These are phyloP conservation scores for Capronia americana DNA, from an alignment of 2,329 filamentous ascomycete species.

Conservation along the genomic window DNA sequence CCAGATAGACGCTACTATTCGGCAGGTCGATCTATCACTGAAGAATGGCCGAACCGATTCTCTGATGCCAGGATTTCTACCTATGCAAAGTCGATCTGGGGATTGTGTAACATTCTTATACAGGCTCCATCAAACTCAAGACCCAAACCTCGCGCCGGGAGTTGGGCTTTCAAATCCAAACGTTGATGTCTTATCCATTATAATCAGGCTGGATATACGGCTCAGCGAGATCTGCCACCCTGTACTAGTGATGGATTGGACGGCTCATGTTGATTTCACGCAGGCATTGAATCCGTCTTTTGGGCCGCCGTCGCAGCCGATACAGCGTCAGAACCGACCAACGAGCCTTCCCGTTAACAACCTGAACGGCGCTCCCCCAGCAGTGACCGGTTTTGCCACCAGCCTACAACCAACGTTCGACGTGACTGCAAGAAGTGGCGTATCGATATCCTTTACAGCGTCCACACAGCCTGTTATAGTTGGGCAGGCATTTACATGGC, in stretches of 20 bases:
- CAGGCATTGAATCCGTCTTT: slow-evolving; percentile 55
- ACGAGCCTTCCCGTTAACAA: slow-evolving; percentile 49
- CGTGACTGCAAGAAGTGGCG: slow-evolving; percentile 29
- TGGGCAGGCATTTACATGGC: slow-evolving; percentile 62
- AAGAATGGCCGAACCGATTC: slow-evolving; percentile 56
- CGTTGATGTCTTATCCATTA: slow-evolving; percentile 54
- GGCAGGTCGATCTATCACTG: slow-evolving; percentile 55
- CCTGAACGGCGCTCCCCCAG: slow-evolving; percentile 8
- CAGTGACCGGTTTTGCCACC: slow-evolving; percentile 31
- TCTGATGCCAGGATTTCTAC: slow-evolving; percentile 48
- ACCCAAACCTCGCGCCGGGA: slow-evolving; percentile 27
- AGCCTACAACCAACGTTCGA: slow-evolving; percentile 25
- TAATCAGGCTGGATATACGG: slow-evolving; percentile 52
- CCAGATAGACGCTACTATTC: slow-evolving; percentile 57
- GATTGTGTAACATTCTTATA: slow-evolving; percentile 66
- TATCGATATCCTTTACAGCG: slow-evolving; percentile 64
- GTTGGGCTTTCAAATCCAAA: slow-evolving; percentile 40
- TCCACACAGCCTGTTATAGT: slow-evolving; percentile 55
- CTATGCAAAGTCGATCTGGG: slow-evolving; percentile 56
- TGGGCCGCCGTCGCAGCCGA: slow-evolving; percentile 52
- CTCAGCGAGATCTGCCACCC: slow-evolving; percentile 51
- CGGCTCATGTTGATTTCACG: slow-evolving; percentile 57
- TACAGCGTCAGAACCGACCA: slow-evolving; percentile 55
- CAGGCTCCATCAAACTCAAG: slow-evolving; percentile 54
- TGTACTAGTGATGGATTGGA: slow-evolving; percentile 57